Conservation (phyloP, 2,329 filamentous ascomycete genomes). For the Penicillium aurantiogriseum region DNA sequence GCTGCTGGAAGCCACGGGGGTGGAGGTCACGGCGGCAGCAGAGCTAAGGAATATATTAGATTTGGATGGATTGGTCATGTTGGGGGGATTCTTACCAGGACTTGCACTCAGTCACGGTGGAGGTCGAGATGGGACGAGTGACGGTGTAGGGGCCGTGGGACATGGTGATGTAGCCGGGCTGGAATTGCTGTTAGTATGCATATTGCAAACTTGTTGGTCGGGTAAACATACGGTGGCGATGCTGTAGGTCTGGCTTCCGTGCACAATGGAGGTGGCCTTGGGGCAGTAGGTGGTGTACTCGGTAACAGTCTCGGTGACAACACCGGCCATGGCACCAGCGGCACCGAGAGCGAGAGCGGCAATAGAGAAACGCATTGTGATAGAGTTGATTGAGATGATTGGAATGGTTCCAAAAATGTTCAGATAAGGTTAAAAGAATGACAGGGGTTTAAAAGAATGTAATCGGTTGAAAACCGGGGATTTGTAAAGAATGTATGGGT, state of each 20-base stretch:
- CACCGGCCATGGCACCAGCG: slow-evolving; percentile 38
- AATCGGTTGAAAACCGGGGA: slow-evolving; percentile 22
- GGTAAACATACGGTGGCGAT: slow-evolving; percentile 57
- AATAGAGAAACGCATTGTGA: slow-evolving; percentile 53
- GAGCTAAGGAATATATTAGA: slow-evolving; percentile 19
- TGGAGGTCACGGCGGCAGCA: slow-evolving; percentile 20
- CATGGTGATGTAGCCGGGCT: slow-evolving; percentile 69
- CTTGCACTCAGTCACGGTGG: slow-evolving; percentile 52
- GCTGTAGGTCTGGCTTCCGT: slow-evolving; percentile 66
- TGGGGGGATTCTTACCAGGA: slow-evolving; percentile 35
- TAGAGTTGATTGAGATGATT: slow-evolving; percentile 2
- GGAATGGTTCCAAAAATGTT: slow-evolving; percentile 14
- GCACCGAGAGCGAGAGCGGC: slow-evolving; percentile 42
- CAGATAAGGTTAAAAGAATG: slow-evolving; percentile 10
- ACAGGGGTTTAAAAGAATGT: slow-evolving; percentile 22
- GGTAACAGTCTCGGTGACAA: slow-evolving; percentile 65
- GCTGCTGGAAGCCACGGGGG: slow-evolving; percentile 22
- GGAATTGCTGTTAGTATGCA: slow-evolving; percentile 7
- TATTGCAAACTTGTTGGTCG: background rate
- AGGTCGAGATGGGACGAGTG: slow-evolving; percentile 51
- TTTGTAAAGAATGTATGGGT: slow-evolving; percentile 21
- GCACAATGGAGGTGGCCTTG: slow-evolving; percentile 60
- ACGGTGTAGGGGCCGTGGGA: slow-evolving; percentile 70
- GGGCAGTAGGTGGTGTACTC: slow-evolving; percentile 72
- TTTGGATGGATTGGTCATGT: background rate